phyloP scores from a whole-genome alignment of 2,329 filamentous ascomycete species.

The Nemania bipapillata region DNA sequence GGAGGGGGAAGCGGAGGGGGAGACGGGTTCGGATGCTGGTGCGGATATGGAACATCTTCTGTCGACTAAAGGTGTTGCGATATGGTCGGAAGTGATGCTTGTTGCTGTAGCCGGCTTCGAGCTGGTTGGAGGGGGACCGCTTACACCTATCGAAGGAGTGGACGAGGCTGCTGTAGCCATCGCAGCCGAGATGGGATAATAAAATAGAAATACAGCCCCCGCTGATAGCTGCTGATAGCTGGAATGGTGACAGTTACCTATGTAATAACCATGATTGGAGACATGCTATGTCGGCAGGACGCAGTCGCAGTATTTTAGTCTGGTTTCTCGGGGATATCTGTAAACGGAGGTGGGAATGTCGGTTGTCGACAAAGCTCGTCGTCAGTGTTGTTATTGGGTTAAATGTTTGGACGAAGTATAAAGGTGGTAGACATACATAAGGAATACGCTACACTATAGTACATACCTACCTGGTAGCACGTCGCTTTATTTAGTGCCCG shows the following conservation, averaged over 20 bases:
- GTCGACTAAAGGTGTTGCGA: conserved; percentile 28
- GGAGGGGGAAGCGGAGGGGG: background rate
- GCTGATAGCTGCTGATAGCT: conserved; percentile 27
- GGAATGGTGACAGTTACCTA: conserved; percentile 27
- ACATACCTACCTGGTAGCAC: background rate
- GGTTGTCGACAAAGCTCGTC: background rate
- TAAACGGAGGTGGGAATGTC: background rate
- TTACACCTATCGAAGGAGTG: conserved; percentile 39
- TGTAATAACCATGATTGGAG: conserved; percentile 33
- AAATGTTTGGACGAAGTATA: background rate
- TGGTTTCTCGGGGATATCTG: background rate
- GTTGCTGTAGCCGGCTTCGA: conserved; percentile 41
- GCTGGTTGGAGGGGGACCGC: conserved; percentile 39
- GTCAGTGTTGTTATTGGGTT: conserved; percentile 10
- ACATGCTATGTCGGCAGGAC: conserved; percentile 1
- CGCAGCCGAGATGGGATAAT: too few species aligned
- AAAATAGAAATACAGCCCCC: too few species aligned
- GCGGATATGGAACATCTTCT: background rate
- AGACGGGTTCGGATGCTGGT: background rate
- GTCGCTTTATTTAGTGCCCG: conserved; percentile 14
- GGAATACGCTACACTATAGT: too few species aligned
- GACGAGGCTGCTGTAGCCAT: conserved; percentile 46
- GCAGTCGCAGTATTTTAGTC: background rate
- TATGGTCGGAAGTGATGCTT: conserved; percentile 45
- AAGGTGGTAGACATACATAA: too few species aligned